Conservation (phyloP, 345 rosid genomes). For the Euphorbia lathyris region DNA sequence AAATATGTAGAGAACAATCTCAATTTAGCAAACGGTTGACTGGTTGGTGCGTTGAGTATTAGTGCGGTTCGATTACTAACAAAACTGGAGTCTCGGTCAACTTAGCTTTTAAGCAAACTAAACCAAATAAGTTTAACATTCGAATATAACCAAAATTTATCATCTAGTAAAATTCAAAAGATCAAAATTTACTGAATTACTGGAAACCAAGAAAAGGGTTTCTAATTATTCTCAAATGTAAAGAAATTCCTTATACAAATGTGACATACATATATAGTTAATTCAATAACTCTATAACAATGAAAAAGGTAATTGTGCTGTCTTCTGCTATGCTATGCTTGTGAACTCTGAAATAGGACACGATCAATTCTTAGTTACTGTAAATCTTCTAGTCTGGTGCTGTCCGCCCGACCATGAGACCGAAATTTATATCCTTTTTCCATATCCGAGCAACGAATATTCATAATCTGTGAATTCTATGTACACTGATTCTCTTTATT, state of each 20-base stretch:
- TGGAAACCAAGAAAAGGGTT: background rate
- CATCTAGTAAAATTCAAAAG: no score
- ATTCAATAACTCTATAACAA: background rate
- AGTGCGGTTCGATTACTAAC: no score
- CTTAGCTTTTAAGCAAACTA: no score
- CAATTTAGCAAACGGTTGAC: no score
- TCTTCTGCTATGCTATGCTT: constrained; percentile 7
- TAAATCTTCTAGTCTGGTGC: background rate
- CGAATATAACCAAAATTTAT: no score
- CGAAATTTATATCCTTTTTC: background rate
- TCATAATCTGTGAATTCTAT: constrained; percentile 34
- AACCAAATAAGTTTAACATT: no score
- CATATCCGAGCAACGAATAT: no score
- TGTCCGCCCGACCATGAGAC: background rate
- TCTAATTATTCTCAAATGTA: background rate
- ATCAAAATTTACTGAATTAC: no score
- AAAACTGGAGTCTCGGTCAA: no score
- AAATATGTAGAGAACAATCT: no score
- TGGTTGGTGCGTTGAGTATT: no score
- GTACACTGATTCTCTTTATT: constrained; percentile 60
- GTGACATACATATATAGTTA: background rate
- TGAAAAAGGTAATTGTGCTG: background rate
- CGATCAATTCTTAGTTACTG: background rate
- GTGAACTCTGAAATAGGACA: background rate
- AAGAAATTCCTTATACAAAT: background rate